Base-by-base conservation (phyloP, 306 rosid species). In the Lithocarpus polystachyus region DNA sequence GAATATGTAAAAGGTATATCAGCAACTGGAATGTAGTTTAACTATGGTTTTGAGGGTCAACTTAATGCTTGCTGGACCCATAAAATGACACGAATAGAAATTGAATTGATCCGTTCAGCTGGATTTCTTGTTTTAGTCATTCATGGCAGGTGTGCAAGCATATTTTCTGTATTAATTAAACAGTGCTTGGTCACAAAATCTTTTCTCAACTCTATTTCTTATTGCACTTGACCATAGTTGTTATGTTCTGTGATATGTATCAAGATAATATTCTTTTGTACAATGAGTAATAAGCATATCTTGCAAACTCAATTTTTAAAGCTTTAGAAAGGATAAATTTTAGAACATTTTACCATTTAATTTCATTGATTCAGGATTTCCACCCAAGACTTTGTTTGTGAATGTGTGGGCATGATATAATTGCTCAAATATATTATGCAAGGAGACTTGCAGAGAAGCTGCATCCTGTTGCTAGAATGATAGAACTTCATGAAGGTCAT, bases 401-500 rank as follows among this genome's bases (percentile, higher is more conserved):
- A 61, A 61, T 57, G 22, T 77, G 33, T 77, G 93, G 99, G 92
- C 79, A 91, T 72, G 99, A 96, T 82, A 88, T 96, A 72, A 90
- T 96, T 75, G 99, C 99, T 75, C 98, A 91, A 84, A 82, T 93
- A 72, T 84, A 72, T 77, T 31, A 93, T 75, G 99, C 94, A 40
- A 86, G 86, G 84, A 90, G 88, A 88, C 88, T 96, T 85, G 94
- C 97, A 6, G 86, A 89, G 83, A 96, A 88, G 82, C 83, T 96
- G 72, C 80, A 93, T 45, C 97, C 99, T 60, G 84, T 86, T 79
- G 98, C 98, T 56, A 86, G 97, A 87, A 89, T 96, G 97, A 90
- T 93, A 53, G 97, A 93, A 71, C 98, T 96, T 75, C 97, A 80
- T 33, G 99, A 98, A 79, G 99, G 96, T 73, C 99, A 96, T 87